Evolutionary conservation across 2,329 filamentous ascomycete genomes (phyloP).

Genomic region (Thielaviopsis musarum): DNA sequence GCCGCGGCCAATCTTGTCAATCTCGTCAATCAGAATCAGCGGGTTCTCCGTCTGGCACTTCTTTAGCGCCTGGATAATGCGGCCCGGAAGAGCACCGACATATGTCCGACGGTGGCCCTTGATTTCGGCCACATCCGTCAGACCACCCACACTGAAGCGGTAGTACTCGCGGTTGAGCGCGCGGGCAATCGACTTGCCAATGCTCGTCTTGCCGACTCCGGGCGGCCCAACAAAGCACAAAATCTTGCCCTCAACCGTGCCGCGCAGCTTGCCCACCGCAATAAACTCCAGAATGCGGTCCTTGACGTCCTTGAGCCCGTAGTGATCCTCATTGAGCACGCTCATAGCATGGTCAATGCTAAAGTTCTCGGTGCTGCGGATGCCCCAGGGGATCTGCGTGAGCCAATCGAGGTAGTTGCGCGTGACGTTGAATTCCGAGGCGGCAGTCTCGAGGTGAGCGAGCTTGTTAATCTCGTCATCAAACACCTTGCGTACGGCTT

Average conservation of each 20-base stretch:
- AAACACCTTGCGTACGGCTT: slow-evolving; percentile 91
- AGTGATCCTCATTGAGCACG: slow-evolving; percentile 90
- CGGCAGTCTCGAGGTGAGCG: slow-evolving; percentile 82
- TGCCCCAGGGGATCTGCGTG: slow-evolving; percentile 94
- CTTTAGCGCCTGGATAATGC: slow-evolving; percentile 95
- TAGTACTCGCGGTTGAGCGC: slow-evolving; percentile 95
- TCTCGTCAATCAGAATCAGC: slow-evolving; percentile 86
- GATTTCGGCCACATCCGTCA: slow-evolving; percentile 96
- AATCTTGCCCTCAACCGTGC: slow-evolving; percentile 96
- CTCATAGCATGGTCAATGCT: slow-evolving; percentile 78
- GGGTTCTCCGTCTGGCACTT: slow-evolving; percentile 99
- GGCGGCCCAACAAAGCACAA: slow-evolving; percentile 94
- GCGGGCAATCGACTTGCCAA: slow-evolving; percentile 92
- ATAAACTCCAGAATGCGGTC: slow-evolving; percentile 97
- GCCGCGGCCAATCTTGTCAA: slow-evolving; percentile 94
- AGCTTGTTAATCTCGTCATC: slow-evolving; percentile 97
- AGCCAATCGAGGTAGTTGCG: slow-evolving; percentile 98
- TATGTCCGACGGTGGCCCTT: slow-evolving; percentile 95
- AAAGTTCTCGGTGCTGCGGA: slow-evolving; percentile 91
- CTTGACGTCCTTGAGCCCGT: slow-evolving; percentile 94
- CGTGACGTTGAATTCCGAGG: slow-evolving; percentile 96
- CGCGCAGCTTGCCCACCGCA: slow-evolving; percentile 88
- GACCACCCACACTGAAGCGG: slow-evolving; percentile 89
- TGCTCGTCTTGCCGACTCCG: slow-evolving; percentile 96
- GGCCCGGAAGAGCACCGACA: slow-evolving; percentile 83